Evolutionary conservation across 345 rosid genomes (phyloP), one percentile per base, ranked within the genome.

Genomic region (Moricandia arvensis): DNA sequence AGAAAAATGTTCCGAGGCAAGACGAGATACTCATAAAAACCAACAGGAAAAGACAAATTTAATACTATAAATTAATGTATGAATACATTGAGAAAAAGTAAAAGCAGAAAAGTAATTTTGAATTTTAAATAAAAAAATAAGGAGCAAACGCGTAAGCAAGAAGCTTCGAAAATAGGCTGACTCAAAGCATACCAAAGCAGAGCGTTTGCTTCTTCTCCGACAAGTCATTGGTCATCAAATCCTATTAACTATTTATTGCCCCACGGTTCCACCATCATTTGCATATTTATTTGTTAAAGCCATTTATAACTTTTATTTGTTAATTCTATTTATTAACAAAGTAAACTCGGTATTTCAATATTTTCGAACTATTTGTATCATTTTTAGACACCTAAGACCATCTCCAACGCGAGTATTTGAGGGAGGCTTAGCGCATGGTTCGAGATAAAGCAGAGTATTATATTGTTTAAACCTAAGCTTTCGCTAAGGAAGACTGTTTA

Each of bases 101-200:
- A 68, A 53, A 53, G 13, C 3, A 38, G 26, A 21, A 35, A 69
- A 35, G 55, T 49, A 60, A 59, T 2, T 53, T 41, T 21, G 29
- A 63, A 66, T 37, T 34, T 34, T 8, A 72, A 55, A 27, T 3
- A 17, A 12, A 53, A 66, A 6, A 33, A n/a, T n/a, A 49, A 41
- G 41, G 59, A 68, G 70, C 65, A 61, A 51, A 74, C 75, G 75
- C 75, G 75, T 21, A 21, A 21, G 1, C 2, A 13, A 31, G 77
- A 70, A 68, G 69, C 69, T 57, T 47, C 51, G 63, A 62, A 55
- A 60, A 41, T 43, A 73, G 57, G n/a, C n/a, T n/a, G n/a, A n/a
- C n/a, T n/a, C n/a, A 21, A 68, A 45, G 49, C 63, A 51, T 53
- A 37, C 86, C 85, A 82, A 85, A 85, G 58, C 72, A 61, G 33